Evolutionary conservation across 2,329 filamentous ascomycete species (phyloP).

Genomic region (Fusarium pseudonygamai): DNA sequence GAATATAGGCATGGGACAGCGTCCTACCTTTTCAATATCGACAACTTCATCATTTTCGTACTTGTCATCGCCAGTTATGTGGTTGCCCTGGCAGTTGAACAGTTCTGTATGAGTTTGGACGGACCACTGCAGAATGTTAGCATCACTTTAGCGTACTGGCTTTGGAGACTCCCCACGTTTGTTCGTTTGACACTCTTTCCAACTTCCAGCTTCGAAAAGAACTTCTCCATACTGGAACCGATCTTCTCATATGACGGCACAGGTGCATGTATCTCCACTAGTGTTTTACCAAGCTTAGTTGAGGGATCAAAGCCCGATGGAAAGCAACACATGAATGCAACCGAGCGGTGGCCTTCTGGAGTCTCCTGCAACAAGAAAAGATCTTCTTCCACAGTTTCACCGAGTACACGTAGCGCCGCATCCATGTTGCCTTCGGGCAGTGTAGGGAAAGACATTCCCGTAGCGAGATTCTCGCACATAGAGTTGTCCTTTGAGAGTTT

Average conservation of each 20-base stretch:
- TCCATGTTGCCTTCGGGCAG: not conserved
- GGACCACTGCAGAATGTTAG: constrained; percentile 32
- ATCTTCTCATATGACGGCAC: constrained; percentile 66
- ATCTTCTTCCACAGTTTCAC: constrained; percentile 29
- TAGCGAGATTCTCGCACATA: constrained; percentile 54
- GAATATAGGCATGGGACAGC: accelerated
- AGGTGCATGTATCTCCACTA: constrained; percentile 54
- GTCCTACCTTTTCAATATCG: constrained; percentile 7
- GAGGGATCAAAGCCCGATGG: constrained; percentile 63
- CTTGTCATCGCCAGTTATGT: constrained; percentile 27
- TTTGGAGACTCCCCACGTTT: constrained; percentile 50
- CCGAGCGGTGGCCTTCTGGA: constrained; percentile 52
- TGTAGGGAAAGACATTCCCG: constrained; percentile 42
- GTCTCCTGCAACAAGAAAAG: constrained; percentile 60
- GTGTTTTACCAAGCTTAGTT: constrained; percentile 57
- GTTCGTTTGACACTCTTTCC: constrained; percentile 60
- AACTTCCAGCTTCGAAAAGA: constrained; percentile 58
- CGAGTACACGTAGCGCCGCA: constrained; percentile 16
- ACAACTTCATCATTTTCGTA: constrained; percentile 12
- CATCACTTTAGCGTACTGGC: accelerated
- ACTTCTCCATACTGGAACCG: constrained; percentile 63
- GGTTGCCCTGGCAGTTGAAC: constrained; percentile 26
- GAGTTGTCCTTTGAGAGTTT: constrained; percentile 45
- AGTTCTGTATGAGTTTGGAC: constrained; percentile 34
- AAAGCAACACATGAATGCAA: constrained; percentile 53